phyloP scores from a whole-genome alignment of 495 filamentous ascomycete species.

The Penicillium malachiteum region DNA sequence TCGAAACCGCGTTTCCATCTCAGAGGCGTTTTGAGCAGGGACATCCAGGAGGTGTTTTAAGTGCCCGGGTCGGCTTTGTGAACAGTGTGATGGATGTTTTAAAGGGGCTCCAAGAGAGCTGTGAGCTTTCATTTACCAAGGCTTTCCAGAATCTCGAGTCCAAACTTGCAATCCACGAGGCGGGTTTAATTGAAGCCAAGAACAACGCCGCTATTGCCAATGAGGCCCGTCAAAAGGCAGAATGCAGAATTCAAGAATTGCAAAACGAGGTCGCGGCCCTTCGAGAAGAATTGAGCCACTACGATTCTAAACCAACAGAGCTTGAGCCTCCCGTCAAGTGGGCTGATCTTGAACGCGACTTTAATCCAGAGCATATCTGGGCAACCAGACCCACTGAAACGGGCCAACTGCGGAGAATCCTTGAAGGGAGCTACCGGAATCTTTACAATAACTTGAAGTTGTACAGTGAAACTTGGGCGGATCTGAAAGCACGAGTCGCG shows the following conservation, averaged over 20 bases:
- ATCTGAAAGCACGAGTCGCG: slow-evolving; percentile 31
- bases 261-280: slow-evolving; percentile 26
- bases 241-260: slow-evolving; percentile 23
- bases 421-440: slow-evolving; percentile 31
- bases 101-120: slow-evolving; percentile 35
- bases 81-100: slow-evolving; percentile 35
- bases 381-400: slow-evolving; percentile 4
- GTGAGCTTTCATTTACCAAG: slow-evolving; percentile 31
- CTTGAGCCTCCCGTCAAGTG: slow-evolving; percentile 6
- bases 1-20: slow-evolving; percentile 6
- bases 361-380: slow-evolving; percentile 29
- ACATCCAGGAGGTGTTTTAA: background rate
- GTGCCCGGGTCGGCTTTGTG: too few species aligned
- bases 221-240: slow-evolving; percentile 20
- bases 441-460: slow-evolving; percentile 32
- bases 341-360: slow-evolving; percentile 26
- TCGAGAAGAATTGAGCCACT: slow-evolving; percentile 21
- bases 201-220: slow-evolving; percentile 19
- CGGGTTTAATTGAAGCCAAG: slow-evolving; percentile 22
- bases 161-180: slow-evolving; percentile 22
- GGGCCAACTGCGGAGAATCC: slow-evolving; percentile 8
- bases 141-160: slow-evolving; percentile 31
- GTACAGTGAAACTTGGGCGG: slow-evolving; percentile 23
- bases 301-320: slow-evolving; percentile 12
- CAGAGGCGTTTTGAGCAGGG: background rate